Evolutionary conservation across 2,329 filamentous ascomycete species (phyloP).

Genomic region (Cladorrhinum sp.): DNA sequence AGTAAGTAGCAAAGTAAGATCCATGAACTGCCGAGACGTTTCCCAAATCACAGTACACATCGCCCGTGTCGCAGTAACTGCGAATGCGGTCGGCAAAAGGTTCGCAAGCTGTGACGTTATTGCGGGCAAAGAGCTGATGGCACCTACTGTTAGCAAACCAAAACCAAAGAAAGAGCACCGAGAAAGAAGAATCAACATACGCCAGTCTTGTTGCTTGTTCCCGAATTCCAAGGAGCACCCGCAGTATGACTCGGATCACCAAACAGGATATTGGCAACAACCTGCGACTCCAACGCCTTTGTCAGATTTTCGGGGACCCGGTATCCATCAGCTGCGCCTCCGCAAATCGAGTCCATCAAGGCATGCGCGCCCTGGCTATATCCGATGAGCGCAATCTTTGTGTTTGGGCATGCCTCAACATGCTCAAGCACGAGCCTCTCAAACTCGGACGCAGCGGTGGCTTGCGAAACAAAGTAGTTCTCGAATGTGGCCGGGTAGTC

Average conservation of each 20-base stretch:
- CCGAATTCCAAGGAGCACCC: constrained; percentile 21
- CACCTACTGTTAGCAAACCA: neutral
- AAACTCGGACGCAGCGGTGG: constrained; percentile 21
- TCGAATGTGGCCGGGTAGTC: constrained; percentile 29
- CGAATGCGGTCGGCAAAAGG: constrained; percentile 24
- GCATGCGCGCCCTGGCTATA: constrained; percentile 30
- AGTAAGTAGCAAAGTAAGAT: constrained; percentile 28
- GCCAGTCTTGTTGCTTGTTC: constrained; percentile 25
- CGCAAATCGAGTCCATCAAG: constrained; percentile 27
- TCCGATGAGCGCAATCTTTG: constrained; percentile 29
- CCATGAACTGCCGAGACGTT: constrained; percentile 22
- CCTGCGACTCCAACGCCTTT: constrained; percentile 9
- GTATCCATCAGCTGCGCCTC: constrained; percentile 17
- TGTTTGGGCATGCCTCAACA: constrained; percentile 21
- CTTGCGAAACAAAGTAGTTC: constrained; percentile 23
- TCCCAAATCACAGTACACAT: constrained; percentile 30
- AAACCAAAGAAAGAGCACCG: too few species aligned
- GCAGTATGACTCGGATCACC: constrained; percentile 26
- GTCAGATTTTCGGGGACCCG: constrained; percentile 14
- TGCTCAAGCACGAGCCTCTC: constrained; percentile 19
- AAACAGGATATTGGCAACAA: constrained; percentile 26
- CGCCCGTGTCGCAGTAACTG: constrained; percentile 29
- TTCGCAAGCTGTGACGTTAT: constrained; percentile 22
- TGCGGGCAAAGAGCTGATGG: constrained; percentile 27
- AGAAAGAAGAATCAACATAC: constrained; percentile 22